phyloP scores from a whole-genome alignment of 2,329 filamentous ascomycete genomes.

The Pezicula rhizophila region DNA sequence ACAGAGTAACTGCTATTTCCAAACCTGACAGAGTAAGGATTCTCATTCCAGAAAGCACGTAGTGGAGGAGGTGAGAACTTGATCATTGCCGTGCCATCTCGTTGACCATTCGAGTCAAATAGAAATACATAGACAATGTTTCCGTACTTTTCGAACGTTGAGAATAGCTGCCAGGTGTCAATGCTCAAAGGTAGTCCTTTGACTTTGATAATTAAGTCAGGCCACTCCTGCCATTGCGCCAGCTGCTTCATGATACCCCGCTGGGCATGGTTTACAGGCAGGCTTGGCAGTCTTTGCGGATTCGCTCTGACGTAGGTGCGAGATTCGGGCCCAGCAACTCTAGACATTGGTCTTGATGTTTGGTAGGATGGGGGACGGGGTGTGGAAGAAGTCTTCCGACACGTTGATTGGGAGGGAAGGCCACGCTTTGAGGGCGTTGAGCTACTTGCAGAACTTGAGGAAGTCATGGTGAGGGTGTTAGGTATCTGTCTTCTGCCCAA shows the following conservation, averaged over 20 bases:
- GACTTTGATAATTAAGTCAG: slow-evolving; percentile 8
- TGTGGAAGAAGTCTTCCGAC: too few species aligned
- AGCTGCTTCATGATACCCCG: not conserved
- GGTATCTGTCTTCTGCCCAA: too few species aligned
- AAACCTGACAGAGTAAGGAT: slow-evolving; percentile 21
- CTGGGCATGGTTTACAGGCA: not conserved
- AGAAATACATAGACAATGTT: slow-evolving; percentile 51
- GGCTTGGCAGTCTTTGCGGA: not conserved
- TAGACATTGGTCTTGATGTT: not conserved
- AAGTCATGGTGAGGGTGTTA: too few species aligned
- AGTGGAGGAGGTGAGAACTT: slow-evolving; percentile 52
- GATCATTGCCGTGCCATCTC: slow-evolving; percentile 39
- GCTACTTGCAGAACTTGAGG: too few species aligned
- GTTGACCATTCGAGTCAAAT: slow-evolving; percentile 34
- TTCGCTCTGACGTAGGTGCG: not conserved
- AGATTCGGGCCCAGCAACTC: not conserved
- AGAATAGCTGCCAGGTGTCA: slow-evolving; percentile 39
- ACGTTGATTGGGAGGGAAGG: too few species aligned
- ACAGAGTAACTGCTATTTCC: slow-evolving; percentile 12
- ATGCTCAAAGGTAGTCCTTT: slow-evolving; percentile 28
- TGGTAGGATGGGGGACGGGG: too few species aligned
- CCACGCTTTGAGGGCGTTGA: too few species aligned
- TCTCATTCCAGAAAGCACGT: slow-evolving; percentile 42
- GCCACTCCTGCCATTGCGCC: slow-evolving; percentile 28
- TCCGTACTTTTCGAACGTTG: slow-evolving; percentile 46